Percentiles rank a stretch among this genome's conserved stretches.
Conservation (phyloP, 495 filamentous ascomycete genomes). For the Terfezia boudieri region DNA sequence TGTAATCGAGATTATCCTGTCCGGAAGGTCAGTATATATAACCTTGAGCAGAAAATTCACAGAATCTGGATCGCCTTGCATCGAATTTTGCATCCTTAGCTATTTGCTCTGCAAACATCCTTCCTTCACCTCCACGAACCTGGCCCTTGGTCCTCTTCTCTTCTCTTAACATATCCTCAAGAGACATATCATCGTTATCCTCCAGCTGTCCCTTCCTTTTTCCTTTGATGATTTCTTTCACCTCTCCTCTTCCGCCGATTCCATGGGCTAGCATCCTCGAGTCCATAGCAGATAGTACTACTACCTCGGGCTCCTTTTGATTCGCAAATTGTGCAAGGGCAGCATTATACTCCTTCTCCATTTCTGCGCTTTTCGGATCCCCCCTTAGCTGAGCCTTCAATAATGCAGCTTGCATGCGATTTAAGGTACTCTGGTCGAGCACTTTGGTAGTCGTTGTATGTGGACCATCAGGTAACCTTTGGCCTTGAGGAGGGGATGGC, state of each 20-base stretch:
- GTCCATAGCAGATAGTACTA: constrained; percentile 71
- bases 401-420: constrained; percentile 73
- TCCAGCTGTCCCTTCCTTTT: constrained; percentile 28
- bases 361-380: constrained; percentile 43
- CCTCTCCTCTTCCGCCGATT: constrained; percentile 18
- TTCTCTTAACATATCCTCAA: constrained; percentile 88
- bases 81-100: constrained; percentile 80
- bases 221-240: constrained; percentile 5
- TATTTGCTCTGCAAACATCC: constrained; percentile 69
- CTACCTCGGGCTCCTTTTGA: constrained; percentile 36
- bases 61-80: constrained; percentile 21
- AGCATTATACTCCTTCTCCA: constrained; percentile 69
- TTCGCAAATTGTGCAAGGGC: constrained; percentile 40
- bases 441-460: constrained; percentile 24
- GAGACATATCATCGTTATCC: constrained; percentile 86
- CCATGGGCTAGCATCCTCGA: constrained; percentile 60
- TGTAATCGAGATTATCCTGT: constrained; percentile 76
- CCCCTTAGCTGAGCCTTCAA: constrained; percentile 79
- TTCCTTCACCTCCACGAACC: constrained; percentile 50
- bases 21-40: constrained; percentile 16
- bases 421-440: constrained; percentile 58
- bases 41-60: background rate
- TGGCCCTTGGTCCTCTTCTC: constrained; percentile 65
- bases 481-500: constrained; percentile 26
- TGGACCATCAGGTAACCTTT: constrained; percentile 8